A percentile compares a stretch with the other conserved stretches of the same genome.
Evolutionary conservation across 1,139 yeast genomes (phyloP).

Genomic region (Kodamaea ohmeri): DNA sequence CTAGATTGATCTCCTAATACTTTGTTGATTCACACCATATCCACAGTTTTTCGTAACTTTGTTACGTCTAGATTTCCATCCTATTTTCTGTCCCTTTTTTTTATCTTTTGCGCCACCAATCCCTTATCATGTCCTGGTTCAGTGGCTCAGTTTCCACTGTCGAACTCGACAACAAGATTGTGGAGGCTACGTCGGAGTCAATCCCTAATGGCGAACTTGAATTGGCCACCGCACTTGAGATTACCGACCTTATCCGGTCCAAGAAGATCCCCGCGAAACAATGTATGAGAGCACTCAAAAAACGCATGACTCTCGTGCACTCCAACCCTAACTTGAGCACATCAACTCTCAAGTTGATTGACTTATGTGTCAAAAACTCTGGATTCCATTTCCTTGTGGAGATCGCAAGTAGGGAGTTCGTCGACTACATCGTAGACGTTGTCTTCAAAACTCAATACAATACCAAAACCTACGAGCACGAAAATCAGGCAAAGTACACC

Average conservation of each 20-base stretch:
- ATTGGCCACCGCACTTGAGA: slow-evolving; percentile 73
- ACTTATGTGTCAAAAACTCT: slow-evolving; percentile 88
- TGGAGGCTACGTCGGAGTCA: slow-evolving; percentile 80
- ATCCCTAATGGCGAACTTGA: slow-evolving; percentile 93
- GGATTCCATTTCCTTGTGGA: slow-evolving; percentile 83
- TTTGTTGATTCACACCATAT: background rate
- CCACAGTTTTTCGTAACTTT: background rate
- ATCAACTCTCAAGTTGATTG: slow-evolving; percentile 72
- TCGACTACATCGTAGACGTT: slow-evolving; percentile 63
- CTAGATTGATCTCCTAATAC: too few species aligned
- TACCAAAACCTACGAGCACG: slow-evolving; percentile 23
- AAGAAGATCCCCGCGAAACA: slow-evolving; percentile 80
- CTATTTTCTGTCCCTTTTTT: background rate
- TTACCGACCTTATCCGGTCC: slow-evolving; percentile 83
- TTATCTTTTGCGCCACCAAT: background rate
- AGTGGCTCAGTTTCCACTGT: slow-evolving; percentile 44
- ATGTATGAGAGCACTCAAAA: slow-evolving; percentile 80
- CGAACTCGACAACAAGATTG: slow-evolving; percentile 62
- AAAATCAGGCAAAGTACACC: slow-evolving; percentile 46
- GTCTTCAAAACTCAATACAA: slow-evolving; percentile 40
- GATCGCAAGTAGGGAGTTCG: slow-evolving; percentile 79
- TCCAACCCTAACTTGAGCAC: slow-evolving; percentile 74
- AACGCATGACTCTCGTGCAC: slow-evolving; percentile 60
- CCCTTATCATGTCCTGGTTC: slow-evolving; percentile 60
- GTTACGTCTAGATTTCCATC: background rate